Evolutionary conservation across 768 basidiomycete species (phyloP).

Genomic region (Leccinum truebloodii): DNA sequence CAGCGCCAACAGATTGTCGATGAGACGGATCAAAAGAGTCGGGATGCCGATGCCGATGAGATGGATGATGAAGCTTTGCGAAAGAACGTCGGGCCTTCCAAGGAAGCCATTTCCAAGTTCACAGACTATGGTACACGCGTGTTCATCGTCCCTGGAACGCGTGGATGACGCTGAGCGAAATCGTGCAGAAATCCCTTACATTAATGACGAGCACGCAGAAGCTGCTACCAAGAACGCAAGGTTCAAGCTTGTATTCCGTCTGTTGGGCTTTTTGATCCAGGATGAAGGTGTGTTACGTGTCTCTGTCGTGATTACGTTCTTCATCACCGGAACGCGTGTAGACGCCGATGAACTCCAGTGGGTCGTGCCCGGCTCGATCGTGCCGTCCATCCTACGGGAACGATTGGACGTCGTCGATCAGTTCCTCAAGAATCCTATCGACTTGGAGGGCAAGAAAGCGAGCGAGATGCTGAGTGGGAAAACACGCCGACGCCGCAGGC

Average conservation of each 20-base stretch:
- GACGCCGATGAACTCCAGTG: slow-evolving; percentile 78
- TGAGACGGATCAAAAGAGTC: slow-evolving; percentile 50
- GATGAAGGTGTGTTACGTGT: slow-evolving; percentile 56
- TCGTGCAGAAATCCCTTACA: slow-evolving; percentile 71
- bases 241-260: slow-evolving; percentile 82
- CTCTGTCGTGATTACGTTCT: background rate
- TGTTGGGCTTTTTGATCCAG: slow-evolving; percentile 68
- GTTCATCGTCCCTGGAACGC: background rate
- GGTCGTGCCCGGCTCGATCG: slow-evolving; percentile 75
- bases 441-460: slow-evolving; percentile 76
- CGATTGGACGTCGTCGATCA: slow-evolving; percentile 77
- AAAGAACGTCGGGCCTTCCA: slow-evolving; percentile 50
- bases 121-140: slow-evolving; percentile 68
- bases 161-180: slow-evolving; percentile 3
- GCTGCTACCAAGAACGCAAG: slow-evolving; percentile 77
- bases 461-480: slow-evolving; percentile 71
- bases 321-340: slow-evolving; percentile 25
- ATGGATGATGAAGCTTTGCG: slow-evolving; percentile 29
- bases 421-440: slow-evolving; percentile 79
- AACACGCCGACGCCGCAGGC: slow-evolving; percentile 49
- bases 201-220: slow-evolving; percentile 70
- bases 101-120: slow-evolving; percentile 67
- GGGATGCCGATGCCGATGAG: slow-evolving; percentile 40
- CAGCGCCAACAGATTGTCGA: slow-evolving; percentile 62
- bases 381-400: slow-evolving; percentile 65